These are phyloP conservation scores for Hemisphaericaspora subhashii DNA, from an alignment of 1,139 yeast genomes.

Conservation along the genomic window DNA sequence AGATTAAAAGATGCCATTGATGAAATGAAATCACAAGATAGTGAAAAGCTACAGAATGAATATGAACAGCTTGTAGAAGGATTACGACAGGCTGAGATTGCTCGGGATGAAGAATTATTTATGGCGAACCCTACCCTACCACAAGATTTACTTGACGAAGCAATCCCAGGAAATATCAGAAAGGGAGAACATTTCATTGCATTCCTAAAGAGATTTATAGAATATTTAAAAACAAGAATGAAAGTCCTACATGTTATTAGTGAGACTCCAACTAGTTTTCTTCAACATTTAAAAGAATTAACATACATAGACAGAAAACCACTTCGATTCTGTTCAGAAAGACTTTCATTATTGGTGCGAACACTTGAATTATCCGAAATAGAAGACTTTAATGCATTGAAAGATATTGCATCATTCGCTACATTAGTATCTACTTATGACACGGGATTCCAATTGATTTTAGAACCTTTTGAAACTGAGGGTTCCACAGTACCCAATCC, in stretches of 20 bases:
- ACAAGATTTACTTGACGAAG: slow-evolving; percentile 81
- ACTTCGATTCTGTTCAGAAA: slow-evolving; percentile 84
- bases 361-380: slow-evolving; percentile 85
- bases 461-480: slow-evolving; percentile 96
- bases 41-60: slow-evolving; percentile 82
- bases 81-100: slow-evolving; percentile 71
- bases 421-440: slow-evolving; percentile 94
- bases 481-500: slow-evolving; percentile 98
- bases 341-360: slow-evolving; percentile 82
- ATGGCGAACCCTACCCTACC: slow-evolving; percentile 89
- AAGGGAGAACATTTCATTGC: slow-evolving; percentile 97
- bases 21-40: slow-evolving; percentile 78
- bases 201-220: slow-evolving; percentile 86
- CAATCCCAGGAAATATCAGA: slow-evolving; percentile 94
- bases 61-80: slow-evolving; percentile 92
- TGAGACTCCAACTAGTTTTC: slow-evolving; percentile 90
- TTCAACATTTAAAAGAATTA: slow-evolving; percentile 88
- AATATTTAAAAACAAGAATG: slow-evolving; percentile 94
- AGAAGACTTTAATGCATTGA: slow-evolving; percentile 89
- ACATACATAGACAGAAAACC: slow-evolving; percentile 94
- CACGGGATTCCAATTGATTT: slow-evolving; percentile 82
- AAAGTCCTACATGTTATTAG: slow-evolving; percentile 95
- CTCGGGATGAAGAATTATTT: slow-evolving; percentile 74
- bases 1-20: slow-evolving; percentile 74
- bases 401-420: slow-evolving; percentile 96